phyloP scores from a whole-genome alignment of 139 green algal genomes.

The Tetradesmus obliquus region DNA sequence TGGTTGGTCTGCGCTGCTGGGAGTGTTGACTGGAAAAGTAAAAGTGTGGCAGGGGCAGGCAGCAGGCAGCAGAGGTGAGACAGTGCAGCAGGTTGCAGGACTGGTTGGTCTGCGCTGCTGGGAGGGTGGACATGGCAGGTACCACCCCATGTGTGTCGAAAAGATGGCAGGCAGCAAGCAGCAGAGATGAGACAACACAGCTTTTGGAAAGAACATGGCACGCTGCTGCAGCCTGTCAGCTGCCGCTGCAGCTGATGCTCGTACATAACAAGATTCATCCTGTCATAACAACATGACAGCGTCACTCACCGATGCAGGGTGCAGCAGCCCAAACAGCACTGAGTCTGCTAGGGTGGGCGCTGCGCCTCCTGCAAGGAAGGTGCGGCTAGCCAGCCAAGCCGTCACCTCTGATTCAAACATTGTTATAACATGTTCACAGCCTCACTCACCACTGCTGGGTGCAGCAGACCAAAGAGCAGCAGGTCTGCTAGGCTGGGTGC shows the following conservation, averaged over 20 bases:
- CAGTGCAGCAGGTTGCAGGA: conserved; percentile 72
- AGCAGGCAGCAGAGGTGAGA: neutral
- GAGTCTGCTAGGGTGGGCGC: neutral
- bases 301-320: conserved; percentile 41
- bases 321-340: neutral
- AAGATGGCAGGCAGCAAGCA: neutral
- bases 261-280: too few relatives aligned
- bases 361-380: conserved; percentile 49
- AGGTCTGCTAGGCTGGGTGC: conserved; percentile 64
- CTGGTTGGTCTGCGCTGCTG: conserved; percentile 74
- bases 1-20: conserved; percentile 78
- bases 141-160: neutral
- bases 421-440: neutral
- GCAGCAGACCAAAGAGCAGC: conserved; percentile 54
- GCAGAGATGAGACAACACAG: conserved; percentile 16
- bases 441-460: conserved; percentile 57
- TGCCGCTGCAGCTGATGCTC: too few relatives aligned
- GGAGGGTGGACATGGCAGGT: conserved; percentile 55
- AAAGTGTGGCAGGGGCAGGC: neutral
- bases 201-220: too few relatives aligned
- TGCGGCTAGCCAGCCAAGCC: conserved; percentile 39
- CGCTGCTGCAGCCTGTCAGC: too few relatives aligned
- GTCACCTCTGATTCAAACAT: too few relatives aligned
- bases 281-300: too few relatives aligned
- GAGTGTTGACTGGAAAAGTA: conserved; percentile 60